Base-by-base conservation (phyloP, 2,329 filamentous ascomycete species). In the Botrytis paeoniae region DNA sequence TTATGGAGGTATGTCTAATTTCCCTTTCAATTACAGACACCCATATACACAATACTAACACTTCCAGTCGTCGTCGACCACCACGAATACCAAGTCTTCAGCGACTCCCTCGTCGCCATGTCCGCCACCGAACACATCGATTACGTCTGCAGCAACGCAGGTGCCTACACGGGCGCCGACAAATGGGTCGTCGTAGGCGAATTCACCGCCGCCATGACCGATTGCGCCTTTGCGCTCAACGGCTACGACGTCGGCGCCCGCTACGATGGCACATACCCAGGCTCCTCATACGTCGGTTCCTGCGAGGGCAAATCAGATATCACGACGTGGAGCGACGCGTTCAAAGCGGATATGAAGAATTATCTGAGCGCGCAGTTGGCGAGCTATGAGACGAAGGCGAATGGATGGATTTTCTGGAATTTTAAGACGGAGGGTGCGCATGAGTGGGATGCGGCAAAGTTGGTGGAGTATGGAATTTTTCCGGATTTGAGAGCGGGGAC, bases 131-230 rank as follows among this genome's bases (percentile, higher is more conserved):
- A 87, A 72, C 91, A 92, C 76, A 82, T 87, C 54, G 81, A 85
- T 73, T 81, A 82, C 41, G 89, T 87, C 69, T 92, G 90, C 82
- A 84, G 83, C 70, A 86, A 87, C 76, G 85, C 84, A 4, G 79
- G 80, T 3, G 78, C 81, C 12, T 89, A 88, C 75, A 80, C 81
- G 10, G 83, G 84, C 45, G 83, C 84, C 8, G 89, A 92, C 80
- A 92, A 92, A 80, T 90, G 88, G 85, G 86, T 87, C n/a, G 83
- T 92, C 71, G 86, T 91, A 8, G 91, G 91, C 60, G 91, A 93
- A 80, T 92, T 90, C 90, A 88, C 87, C 1, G 90, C 85, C 35
- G 90, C 89, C 22, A 86, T 91, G 85, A 92, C 90, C 4, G 87
- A 89, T 48, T 88, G 87, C 76, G 85, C 87, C 14, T 84, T 83